A percentile compares a stretch with the other conserved stretches of the same genome.
Conservation (phyloP, 169 alveolate species). For the Cryptosporidium parvum region DNA sequence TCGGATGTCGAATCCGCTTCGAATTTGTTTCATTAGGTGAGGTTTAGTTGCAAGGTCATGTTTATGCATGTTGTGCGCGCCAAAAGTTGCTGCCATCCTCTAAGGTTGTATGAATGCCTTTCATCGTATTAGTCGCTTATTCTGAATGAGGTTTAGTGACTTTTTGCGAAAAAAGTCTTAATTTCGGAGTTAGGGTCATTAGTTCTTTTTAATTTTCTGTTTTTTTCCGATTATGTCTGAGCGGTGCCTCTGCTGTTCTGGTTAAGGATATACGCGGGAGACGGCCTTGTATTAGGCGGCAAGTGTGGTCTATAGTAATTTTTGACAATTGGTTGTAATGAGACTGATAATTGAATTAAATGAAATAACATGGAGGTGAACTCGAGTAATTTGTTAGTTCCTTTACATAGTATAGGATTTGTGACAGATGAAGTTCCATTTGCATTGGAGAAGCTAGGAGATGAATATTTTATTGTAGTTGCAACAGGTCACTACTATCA, state of each 20-base stretch:
- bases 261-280: neutral
- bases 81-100: neutral
- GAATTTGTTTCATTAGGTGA: neutral
- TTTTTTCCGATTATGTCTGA: neutral
- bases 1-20: neutral
- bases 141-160: no score
- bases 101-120: no score
- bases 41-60: neutral
- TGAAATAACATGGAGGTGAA: conserved; percentile 6
- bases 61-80: neutral
- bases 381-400: conserved; percentile 68
- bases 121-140: no score
- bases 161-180: no score
- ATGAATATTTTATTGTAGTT: conserved; percentile 53
- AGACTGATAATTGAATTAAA: neutral
- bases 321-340: conserved; percentile 9
- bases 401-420: conserved; percentile 60
- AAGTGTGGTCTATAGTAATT: conserved; percentile 10
- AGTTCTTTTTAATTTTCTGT: neutral
- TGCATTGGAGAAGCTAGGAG: conserved; percentile 62
- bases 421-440: conserved; percentile 56
- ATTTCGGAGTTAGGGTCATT: no score
- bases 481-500: conserved; percentile 61
- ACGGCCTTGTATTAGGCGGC: neutral
- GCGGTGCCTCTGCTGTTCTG: neutral